Evolutionary conservation across 306 rosid species (phyloP), one percentile per base, ranked within the genome.

Genomic region (Trichosanthes truncata): DNA sequence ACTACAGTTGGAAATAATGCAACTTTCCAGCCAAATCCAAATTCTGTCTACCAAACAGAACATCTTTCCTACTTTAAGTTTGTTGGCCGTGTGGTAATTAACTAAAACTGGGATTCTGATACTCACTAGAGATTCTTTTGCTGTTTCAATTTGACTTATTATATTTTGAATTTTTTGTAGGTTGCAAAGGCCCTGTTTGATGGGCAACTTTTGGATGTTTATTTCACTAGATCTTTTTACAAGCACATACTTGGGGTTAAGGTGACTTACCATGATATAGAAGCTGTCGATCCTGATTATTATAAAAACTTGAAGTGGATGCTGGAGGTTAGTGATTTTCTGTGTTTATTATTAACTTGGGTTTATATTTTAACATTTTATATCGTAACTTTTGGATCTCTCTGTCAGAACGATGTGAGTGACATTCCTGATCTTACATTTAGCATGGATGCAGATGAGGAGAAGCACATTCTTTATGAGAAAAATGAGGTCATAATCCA

Each of bases 371-470:
- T 62, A 35, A 84, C 79, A 62, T 79, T 79, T 55, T 40, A 55
- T 45, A 51, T 46, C 59, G 38, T 59, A 72, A 48, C 48, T 48
- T 62, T 67, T 23, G 63, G 48, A 29, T 46, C 61, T 75, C 65
- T 83, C 66, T 38, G 48, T 79, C 88, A 93, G 99, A 96, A 96
- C 78, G 98, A 96, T 80, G 96, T 93, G 67, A 93, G 89, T 79
- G 98, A 93, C 80, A 74, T 91, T 86, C 98, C 85, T 82, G 99
- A 96, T 90, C 90, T 93, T 84, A 93, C 99, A 31, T 96, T 96
- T 91, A 91, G 98, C 94, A 93, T 91, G 97, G 99, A 96, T 53
- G 96, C 99, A 12, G 99, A 96, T 76, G 99, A 96, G 81, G 99
- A 96, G 87, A 91, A 96, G 62, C 99, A 85, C 85, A 96, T 93